A percentile compares a stretch with the other conserved stretches of the same genome.
Evolutionary conservation across 768 basidiomycete species (phyloP).

Genomic region (Kwoniella heveanensis): DNA sequence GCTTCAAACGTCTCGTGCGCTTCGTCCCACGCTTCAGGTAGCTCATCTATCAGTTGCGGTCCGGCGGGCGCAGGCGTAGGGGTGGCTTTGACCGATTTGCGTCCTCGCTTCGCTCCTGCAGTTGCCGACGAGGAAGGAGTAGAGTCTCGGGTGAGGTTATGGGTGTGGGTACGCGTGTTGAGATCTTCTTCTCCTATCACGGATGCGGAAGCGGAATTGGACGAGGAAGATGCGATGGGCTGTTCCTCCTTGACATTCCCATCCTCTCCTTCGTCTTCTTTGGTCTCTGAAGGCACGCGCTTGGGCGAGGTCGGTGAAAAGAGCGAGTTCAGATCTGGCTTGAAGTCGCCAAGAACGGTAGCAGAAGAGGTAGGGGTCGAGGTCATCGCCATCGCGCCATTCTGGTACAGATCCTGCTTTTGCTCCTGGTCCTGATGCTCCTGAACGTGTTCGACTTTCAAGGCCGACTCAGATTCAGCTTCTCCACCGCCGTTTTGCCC

Average conservation of each 20-base stretch:
- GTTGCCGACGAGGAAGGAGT: background rate
- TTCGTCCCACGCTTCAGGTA: constrained; percentile 73
- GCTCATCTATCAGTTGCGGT: constrained; percentile 67
- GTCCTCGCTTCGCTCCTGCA: background rate
- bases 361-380: no score
- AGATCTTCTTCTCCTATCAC: constrained; percentile 20
- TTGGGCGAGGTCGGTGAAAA: constrained; percentile 1
- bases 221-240: constrained; percentile 1
- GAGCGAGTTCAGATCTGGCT: background rate
- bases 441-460: background rate
- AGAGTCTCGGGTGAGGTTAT: background rate
- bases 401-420: no score
- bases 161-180: constrained; percentile 18
- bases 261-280: background rate
- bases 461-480: no score
- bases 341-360: background rate
- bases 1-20: constrained; percentile 74
- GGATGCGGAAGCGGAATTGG: background rate
- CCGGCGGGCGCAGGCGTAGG: background rate
- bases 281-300: background rate
- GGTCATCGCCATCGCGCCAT: no score
- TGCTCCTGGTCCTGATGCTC: no score
- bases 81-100: background rate
- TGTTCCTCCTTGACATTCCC: background rate
- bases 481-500: background rate